Conservation (phyloP, 139 green algal genomes). For the Klebsormidium nitens region DNA sequence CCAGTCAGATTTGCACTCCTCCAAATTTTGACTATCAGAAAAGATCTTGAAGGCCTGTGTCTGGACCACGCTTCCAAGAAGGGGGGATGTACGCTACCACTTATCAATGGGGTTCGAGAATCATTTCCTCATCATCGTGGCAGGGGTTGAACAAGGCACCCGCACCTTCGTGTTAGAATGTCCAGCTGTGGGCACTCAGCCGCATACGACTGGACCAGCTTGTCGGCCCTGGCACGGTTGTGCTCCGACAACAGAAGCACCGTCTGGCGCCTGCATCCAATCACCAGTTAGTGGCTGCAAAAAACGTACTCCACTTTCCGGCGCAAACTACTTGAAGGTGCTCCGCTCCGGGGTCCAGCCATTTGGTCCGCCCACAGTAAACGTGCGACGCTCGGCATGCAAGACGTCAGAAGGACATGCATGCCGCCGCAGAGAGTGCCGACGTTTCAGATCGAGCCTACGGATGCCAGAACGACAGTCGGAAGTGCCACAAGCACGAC, state of each 20-base stretch:
- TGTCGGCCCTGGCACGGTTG: constrained; percentile 12
- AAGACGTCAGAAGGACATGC: too few relatives aligned
- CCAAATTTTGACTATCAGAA: too few relatives aligned
- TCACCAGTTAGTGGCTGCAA: background rate
- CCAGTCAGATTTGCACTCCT: too few relatives aligned
- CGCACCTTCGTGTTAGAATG: constrained; percentile 25
- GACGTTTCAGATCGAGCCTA: background rate
- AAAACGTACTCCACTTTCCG: background rate
- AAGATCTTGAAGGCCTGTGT: too few relatives aligned
- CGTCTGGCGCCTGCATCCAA: constrained; percentile 25
- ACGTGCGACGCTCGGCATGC: background rate
- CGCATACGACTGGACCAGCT: background rate
- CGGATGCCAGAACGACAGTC: too few relatives aligned
- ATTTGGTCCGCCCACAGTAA: background rate
- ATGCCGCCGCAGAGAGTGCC: background rate
- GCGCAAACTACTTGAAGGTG: background rate
- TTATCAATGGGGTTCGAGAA: too few relatives aligned
- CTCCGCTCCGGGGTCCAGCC: background rate
- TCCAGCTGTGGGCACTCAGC: constrained; percentile 15
- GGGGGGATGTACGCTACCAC: too few relatives aligned
- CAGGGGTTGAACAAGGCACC: too few relatives aligned
- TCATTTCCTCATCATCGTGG: too few relatives aligned
- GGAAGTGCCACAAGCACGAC: too few relatives aligned
- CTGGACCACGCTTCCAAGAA: too few relatives aligned
- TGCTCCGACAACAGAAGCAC: constrained; percentile 32